These are phyloP conservation scores for Exophiala viscosa DNA, from an alignment of 2,329 filamentous ascomycete species.

Conservation along the genomic window DNA sequence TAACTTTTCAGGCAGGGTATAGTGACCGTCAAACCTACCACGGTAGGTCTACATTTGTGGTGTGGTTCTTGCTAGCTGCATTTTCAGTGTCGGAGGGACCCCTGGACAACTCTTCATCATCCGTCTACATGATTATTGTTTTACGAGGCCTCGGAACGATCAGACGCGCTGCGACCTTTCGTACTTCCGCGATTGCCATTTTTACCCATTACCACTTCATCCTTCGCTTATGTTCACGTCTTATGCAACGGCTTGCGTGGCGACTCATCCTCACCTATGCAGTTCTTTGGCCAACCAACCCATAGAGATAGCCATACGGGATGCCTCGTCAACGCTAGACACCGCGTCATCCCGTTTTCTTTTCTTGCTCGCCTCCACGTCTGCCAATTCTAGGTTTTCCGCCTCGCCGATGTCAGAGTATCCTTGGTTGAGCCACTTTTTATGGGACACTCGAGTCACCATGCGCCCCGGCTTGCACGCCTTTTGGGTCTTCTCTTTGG, in stretches of 20 bases:
- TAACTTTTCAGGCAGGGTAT: not conserved
- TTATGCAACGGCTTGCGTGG: too few species aligned
- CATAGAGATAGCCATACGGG: not conserved
- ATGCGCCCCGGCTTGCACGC: not conserved
- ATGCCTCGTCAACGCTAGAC: not conserved
- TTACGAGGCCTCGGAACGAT: not conserved
- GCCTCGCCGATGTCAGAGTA: not conserved
- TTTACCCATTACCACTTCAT: too few species aligned
- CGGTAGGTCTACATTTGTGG: not conserved
- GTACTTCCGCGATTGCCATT: not conserved
- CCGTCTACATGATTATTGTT: not conserved
- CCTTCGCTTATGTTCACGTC: too few species aligned
- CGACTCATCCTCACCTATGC: too few species aligned
- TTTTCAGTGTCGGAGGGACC: not conserved
- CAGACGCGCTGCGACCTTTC: not conserved
- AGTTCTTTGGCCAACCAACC: too few species aligned
- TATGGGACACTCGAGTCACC: not conserved
- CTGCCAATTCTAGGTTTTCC: not conserved
- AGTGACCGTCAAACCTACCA: not conserved
- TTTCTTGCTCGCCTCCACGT: not conserved
- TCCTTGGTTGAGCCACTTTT: conserved; percentile 1
- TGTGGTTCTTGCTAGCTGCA: not conserved
- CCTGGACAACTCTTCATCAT: not conserved
- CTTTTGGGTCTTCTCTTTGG: not conserved
- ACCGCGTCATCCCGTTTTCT: conserved; percentile 4